Base-by-base conservation (phyloP, 768 basidiomycete species). In the Suillus americanus region DNA sequence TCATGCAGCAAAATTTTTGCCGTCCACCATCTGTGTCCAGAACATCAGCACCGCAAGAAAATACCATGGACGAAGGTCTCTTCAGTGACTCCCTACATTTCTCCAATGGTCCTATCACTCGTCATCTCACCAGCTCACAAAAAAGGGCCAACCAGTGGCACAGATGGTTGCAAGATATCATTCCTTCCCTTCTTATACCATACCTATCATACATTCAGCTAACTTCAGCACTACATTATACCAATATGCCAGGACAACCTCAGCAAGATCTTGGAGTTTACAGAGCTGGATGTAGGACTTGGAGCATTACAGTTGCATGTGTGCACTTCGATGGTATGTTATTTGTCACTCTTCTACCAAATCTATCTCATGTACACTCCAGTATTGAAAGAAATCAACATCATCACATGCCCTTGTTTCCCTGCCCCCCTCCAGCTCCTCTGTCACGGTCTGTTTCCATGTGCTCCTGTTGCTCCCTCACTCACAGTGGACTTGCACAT, bases 401-500 rank as follows among this genome's bases (percentile, higher is more conserved):
- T 68, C 38, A 37, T 28, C 14, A 13, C 35, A 30, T 75, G 65
- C 61, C 5, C 53, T 10, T 72, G 63, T 66, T 62, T 41, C 5
- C 62, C 64, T 60, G 71, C 64, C 3, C 63, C 74, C 12, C 25
- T 50, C 14, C 73, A 76, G 30, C 72, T 77, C 3, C 55, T 78
- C 0, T 18, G 53, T 43, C 45, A n/a, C 10, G 74, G 74, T 1
- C 25, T 72, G 63, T 66, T 62, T 41, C 5, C 62, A 55, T 60
- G 71, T 66, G 3, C 63, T 63, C 78, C 78, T 1, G 18, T 69
- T 2, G 46, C 55, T 3, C 78, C 78, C 2, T 71, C 72, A 28
- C 64, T 79, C 0, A 74, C 73, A 5, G 73, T 79, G 3, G 73
- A 78, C 55, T 41, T 78, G 14, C 68, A 64, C 12, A 66, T 79